Evolutionary conservation across 2,329 filamentous ascomycete genomes (phyloP).

Genomic region (Colletotrichum cereale): DNA sequence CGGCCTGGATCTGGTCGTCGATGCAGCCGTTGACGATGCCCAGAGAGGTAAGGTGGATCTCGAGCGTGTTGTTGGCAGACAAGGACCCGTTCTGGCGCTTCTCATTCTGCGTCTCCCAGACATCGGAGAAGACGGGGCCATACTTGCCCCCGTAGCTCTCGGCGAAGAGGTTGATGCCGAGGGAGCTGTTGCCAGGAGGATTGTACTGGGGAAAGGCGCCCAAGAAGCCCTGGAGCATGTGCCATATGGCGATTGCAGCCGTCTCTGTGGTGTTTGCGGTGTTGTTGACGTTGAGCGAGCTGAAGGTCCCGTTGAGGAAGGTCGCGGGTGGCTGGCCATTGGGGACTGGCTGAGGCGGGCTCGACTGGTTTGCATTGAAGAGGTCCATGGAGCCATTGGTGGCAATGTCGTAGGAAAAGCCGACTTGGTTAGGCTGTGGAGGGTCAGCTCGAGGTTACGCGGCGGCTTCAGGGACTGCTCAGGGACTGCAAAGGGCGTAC

Average conservation of each 20-base stretch:
- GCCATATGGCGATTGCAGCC: slow-evolving; percentile 72
- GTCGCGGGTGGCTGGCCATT: slow-evolving; percentile 46
- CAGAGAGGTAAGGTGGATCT: slow-evolving; percentile 71
- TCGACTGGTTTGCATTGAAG: slow-evolving; percentile 53
- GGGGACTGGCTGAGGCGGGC: slow-evolving; percentile 47
- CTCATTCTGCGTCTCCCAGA: slow-evolving; percentile 72
- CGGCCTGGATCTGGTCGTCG: slow-evolving; percentile 72
- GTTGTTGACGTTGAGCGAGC: slow-evolving; percentile 60
- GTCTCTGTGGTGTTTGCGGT: slow-evolving; percentile 69
- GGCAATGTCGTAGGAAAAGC: slow-evolving; percentile 74
- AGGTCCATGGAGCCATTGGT: slow-evolving; percentile 71
- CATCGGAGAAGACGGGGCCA: slow-evolving; percentile 72
- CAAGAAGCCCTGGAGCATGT: slow-evolving; percentile 73
- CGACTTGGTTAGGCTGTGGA: slow-evolving; percentile 75
- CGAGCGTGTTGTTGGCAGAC: slow-evolving; percentile 63
- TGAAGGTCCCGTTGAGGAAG: slow-evolving; percentile 75
- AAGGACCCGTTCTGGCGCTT: slow-evolving; percentile 63
- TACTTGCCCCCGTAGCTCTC: slow-evolving; percentile 81
- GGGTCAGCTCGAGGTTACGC: slow-evolving; percentile 46
- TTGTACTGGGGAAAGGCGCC: slow-evolving; percentile 70
- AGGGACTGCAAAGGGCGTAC: slow-evolving; percentile 49
- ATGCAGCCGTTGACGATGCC: slow-evolving; percentile 80
- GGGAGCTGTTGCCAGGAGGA: slow-evolving; percentile 59
- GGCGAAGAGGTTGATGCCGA: slow-evolving; percentile 74
- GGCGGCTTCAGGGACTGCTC: slow-evolving; percentile 42